Evolutionary conservation across 441 rosid genomes (phyloP).

Genomic region (Euphorbia schlechtendalii): DNA sequence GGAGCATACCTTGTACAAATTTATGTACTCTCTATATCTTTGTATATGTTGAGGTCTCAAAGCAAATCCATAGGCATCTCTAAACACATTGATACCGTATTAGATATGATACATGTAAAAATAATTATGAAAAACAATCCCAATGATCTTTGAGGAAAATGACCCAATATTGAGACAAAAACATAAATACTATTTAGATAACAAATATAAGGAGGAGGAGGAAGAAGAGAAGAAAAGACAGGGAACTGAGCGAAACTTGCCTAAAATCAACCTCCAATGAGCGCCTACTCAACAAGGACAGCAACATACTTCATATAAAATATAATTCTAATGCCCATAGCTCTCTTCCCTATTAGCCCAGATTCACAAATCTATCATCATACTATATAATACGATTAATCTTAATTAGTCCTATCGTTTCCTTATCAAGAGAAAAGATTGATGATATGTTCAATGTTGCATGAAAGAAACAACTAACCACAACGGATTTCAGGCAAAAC

Average conservation of each 20-base stretch:
- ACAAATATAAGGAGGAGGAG: no score
- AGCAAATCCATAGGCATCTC: slow-evolving; percentile 97
- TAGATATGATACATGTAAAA: neutral
- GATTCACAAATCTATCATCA: slow-evolving; percentile 15
- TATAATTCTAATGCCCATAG: slow-evolving; percentile 55
- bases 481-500: neutral
- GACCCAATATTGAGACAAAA: neutral
- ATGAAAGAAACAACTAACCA: neutral
- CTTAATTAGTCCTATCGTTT: neutral
- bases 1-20: slow-evolving; percentile 70
- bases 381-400: neutral
- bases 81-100: slow-evolving; percentile 24
- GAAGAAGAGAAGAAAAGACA: no score
- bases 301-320: slow-evolving; percentile 70
- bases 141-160: neutral
- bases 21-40: slow-evolving; percentile 77
- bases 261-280: slow-evolving; percentile 92
- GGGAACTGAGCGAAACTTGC: slow-evolving; percentile 25
- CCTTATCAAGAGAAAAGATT: neutral
- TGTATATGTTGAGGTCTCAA: slow-evolving; percentile 97
- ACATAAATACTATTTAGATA: no score
- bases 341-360: slow-evolving; percentile 33
- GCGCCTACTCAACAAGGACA: slow-evolving; percentile 95
- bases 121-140: neutral
- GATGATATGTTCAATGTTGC: neutral